phyloP scores from a whole-genome alignment of 1,284 basidiomycete genomes.

The Pterulicium gracile region DNA sequence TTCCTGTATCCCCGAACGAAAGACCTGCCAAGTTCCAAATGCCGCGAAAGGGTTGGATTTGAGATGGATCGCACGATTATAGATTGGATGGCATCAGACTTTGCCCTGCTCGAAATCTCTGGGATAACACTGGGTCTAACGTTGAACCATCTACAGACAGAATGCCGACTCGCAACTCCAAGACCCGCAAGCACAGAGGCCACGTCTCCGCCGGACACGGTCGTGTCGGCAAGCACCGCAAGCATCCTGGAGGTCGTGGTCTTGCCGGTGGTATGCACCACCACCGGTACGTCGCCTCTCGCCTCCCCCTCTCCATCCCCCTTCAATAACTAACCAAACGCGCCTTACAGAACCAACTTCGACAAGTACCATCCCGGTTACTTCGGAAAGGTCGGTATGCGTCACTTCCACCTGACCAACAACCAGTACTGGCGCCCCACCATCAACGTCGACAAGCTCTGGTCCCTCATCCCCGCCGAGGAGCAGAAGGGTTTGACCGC shows the following conservation, averaged over 20 bases:
- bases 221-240: slow-evolving; percentile 99
- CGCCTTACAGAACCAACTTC: slow-evolving; percentile 70
- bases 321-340: slow-evolving; percentile 7
- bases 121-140: no score
- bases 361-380: slow-evolving; percentile 98
- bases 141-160: no score
- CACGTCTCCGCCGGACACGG: slow-evolving; percentile 99
- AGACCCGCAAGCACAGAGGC: slow-evolving; percentile 97
- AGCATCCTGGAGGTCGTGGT: slow-evolving; percentile 99
- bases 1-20: neutral
- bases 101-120: neutral
- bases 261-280: slow-evolving; percentile 99
- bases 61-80: neutral
- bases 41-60: neutral
- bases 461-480: slow-evolving; percentile 68
- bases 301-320: slow-evolving; percentile 3
- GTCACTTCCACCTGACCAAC: slow-evolving; percentile 92
- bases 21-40: neutral
- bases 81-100: neutral
- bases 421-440: slow-evolving; percentile 87
- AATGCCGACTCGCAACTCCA: slow-evolving; percentile 92
- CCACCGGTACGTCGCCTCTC: slow-evolving; percentile 66
- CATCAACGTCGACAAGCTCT: slow-evolving; percentile 96
- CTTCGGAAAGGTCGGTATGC: slow-evolving; percentile 99
- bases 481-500: slow-evolving; percentile 67